These are phyloP conservation scores for Tieghemostelium lacteum DNA, from an alignment of 78 protist genomes.

Conservation along the genomic window DNA sequence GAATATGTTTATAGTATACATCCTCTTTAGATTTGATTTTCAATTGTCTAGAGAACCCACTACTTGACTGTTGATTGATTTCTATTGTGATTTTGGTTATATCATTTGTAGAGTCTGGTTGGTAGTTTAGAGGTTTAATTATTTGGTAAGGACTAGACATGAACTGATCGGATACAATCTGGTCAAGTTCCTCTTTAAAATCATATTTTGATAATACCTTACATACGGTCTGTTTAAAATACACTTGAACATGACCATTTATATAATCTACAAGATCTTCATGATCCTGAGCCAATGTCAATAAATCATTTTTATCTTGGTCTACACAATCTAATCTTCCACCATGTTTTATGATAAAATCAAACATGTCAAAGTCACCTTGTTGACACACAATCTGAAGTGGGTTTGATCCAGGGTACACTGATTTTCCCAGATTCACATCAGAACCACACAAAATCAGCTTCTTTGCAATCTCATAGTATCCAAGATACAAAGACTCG, in stretches of 20 bases:
- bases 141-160: not conserved
- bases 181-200: not conserved
- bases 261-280: not conserved
- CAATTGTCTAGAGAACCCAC: not conserved
- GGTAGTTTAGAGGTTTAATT: not conserved
- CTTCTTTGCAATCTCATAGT: constrained; percentile 21
- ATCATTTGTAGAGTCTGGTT: not conserved
- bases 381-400: constrained; percentile 12
- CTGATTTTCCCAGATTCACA: constrained; percentile 44
- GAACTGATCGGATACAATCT: not conserved
- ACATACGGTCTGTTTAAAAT: not conserved
- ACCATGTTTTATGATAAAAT: constrained; percentile 51
- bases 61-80: not conserved
- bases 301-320: constrained; percentile 26
- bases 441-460: constrained; percentile 48
- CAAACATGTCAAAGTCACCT: constrained; percentile 40
- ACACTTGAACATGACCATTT: not conserved
- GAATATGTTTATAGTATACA: constrained; percentile 12
- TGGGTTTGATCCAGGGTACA: constrained; percentile 63
- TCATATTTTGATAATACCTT: constrained; percentile 20
- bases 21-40: constrained; percentile 11
- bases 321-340: constrained; percentile 18
- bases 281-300: not conserved
- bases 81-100: not conserved
- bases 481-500: constrained; percentile 32